Evolutionary conservation across 2,329 filamentous ascomycete genomes (phyloP).

Genomic region (Phoma herbarum): DNA sequence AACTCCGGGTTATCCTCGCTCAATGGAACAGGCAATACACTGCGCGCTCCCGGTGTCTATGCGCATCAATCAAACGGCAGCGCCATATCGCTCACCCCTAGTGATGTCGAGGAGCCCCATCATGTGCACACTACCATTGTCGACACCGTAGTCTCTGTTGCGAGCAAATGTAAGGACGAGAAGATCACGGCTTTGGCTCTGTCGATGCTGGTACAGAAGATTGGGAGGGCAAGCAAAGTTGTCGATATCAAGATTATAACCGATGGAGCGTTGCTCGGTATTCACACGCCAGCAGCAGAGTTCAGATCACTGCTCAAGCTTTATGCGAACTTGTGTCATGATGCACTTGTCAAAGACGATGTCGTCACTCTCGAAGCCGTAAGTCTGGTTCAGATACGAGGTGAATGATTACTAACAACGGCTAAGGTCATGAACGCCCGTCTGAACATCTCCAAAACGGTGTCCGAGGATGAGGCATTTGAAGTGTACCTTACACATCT

Average conservation of each 20-base stretch:
- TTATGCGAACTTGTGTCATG: constrained; percentile 77
- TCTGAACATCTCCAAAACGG: constrained; percentile 75
- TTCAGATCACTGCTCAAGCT: constrained; percentile 87
- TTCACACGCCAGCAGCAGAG: constrained; percentile 80
- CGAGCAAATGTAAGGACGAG: constrained; percentile 79
- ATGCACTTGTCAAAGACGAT: constrained; percentile 76
- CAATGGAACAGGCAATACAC: constrained; percentile 61
- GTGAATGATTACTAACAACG: constrained; percentile 12
- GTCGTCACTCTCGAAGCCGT: constrained; percentile 74
- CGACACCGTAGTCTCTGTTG: constrained; percentile 93
- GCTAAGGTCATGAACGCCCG: constrained; percentile 78
- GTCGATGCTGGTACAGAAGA: constrained; percentile 96
- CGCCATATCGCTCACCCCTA: constrained; percentile 78
- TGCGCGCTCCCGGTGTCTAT: constrained; percentile 48
- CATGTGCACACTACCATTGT: constrained; percentile 86
- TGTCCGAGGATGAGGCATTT: constrained; percentile 77
- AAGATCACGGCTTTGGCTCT: constrained; percentile 94
- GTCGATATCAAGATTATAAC: constrained; percentile 88
- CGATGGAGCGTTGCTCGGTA: constrained; percentile 79
- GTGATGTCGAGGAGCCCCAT: constrained; percentile 79
- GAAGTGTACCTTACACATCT: constrained; percentile 85
- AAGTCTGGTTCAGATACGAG: constrained; percentile 47
- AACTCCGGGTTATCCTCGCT: constrained; percentile 55
- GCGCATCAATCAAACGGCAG: constrained; percentile 69
- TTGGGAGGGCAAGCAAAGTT: constrained; percentile 79